A percentile compares a stretch with the other conserved stretches of the same genome.
Conservation (phyloP, 2,329 filamentous ascomycete genomes). For the Aspergillus bombycis region DNA sequence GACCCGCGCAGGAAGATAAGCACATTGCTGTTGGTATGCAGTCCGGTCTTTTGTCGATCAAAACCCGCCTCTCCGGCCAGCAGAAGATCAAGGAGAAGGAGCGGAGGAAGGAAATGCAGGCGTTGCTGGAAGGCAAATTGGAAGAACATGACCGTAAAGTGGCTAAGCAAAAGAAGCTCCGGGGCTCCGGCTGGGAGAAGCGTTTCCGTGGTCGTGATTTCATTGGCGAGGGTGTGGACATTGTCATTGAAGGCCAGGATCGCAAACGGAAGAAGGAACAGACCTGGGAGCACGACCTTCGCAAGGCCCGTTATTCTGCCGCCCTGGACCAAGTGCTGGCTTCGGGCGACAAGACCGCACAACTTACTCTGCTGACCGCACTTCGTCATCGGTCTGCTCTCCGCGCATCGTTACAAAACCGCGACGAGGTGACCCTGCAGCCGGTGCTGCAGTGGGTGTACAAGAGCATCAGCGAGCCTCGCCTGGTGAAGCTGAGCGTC, state of each 20-base stretch:
- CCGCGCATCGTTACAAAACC: slow-evolving; percentile 74
- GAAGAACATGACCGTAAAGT: slow-evolving; percentile 75
- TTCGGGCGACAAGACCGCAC: slow-evolving; percentile 59
- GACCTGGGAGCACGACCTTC: slow-evolving; percentile 78
- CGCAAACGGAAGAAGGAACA: slow-evolving; percentile 68
- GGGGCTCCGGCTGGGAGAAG: slow-evolving; percentile 63
- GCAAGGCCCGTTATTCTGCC: slow-evolving; percentile 73
- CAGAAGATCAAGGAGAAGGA: slow-evolving; percentile 77
- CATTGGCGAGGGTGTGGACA: slow-evolving; percentile 81
- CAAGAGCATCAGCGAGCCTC: slow-evolving; percentile 78
- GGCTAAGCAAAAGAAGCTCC: slow-evolving; percentile 68
- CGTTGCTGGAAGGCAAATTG: slow-evolving; percentile 75
- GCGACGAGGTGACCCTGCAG: slow-evolving; percentile 79
- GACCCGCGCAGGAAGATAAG: slow-evolving; percentile 75
- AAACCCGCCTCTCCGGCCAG: slow-evolving; percentile 81
- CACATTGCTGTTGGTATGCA: slow-evolving; percentile 95
- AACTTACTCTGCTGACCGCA: slow-evolving; percentile 79
- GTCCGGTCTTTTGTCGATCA: slow-evolving; percentile 86
- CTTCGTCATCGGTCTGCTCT: slow-evolving; percentile 87
- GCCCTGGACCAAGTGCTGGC: slow-evolving; percentile 81
- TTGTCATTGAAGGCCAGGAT: slow-evolving; percentile 76
- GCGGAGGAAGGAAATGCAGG: slow-evolving; percentile 81
- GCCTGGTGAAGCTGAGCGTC: slow-evolving; percentile 77
- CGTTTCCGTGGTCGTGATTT: slow-evolving; percentile 73
- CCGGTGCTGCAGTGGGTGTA: slow-evolving; percentile 83